Conservation (phyloP, 2,329 filamentous ascomycete species). For the Pseudogymnoascus destructans region DNA sequence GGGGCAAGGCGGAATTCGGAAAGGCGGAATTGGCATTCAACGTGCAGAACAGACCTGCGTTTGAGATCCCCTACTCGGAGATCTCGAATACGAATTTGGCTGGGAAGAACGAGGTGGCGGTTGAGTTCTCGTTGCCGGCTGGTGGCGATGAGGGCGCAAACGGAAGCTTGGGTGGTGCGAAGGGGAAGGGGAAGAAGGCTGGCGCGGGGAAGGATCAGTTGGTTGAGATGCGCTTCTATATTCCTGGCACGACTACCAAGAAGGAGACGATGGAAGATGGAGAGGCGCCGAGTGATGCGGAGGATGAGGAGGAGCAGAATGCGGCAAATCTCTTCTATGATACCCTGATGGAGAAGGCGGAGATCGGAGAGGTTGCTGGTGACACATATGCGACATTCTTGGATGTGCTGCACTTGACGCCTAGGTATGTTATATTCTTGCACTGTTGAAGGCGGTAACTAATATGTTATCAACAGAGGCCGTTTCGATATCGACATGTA, state of each 20-base stretch:
- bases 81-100: conserved; percentile 96
- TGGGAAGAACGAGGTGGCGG: conserved; percentile 92
- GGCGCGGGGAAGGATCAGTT: conserved; percentile 83
- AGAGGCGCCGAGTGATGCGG: conserved; percentile 51
- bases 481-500: conserved; percentile 99
- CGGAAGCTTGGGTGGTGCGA: conserved; percentile 59
- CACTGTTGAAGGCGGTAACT: conserved; percentile 14
- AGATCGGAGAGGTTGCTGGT: conserved; percentile 97
- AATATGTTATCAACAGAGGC: conserved; percentile 47
- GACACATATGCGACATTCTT: conserved; percentile 96
- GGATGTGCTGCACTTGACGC: conserved; percentile 92
- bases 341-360: conserved; percentile 92
- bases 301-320: conserved; percentile 69
- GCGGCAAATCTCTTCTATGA: conserved; percentile 97
- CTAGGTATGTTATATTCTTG: conserved; percentile 44
- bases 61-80: conserved; percentile 93
- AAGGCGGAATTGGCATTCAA: conserved; percentile 94
- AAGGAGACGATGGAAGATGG: conserved; percentile 51
- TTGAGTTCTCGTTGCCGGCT: conserved; percentile 74
- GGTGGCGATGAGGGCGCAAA: conserved; percentile 63
- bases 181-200: conserved; percentile 72
- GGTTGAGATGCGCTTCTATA: conserved; percentile 98
- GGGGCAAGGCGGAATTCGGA: conserved; percentile 95
- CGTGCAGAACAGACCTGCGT: conserved; percentile 90
- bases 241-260: conserved; percentile 77